A percentile compares a stretch with the other conserved stretches of the same genome.
Evolutionary conservation across 768 basidiomycete species (phyloP).

Genomic region (Boletus pseudo-olivaceus): DNA sequence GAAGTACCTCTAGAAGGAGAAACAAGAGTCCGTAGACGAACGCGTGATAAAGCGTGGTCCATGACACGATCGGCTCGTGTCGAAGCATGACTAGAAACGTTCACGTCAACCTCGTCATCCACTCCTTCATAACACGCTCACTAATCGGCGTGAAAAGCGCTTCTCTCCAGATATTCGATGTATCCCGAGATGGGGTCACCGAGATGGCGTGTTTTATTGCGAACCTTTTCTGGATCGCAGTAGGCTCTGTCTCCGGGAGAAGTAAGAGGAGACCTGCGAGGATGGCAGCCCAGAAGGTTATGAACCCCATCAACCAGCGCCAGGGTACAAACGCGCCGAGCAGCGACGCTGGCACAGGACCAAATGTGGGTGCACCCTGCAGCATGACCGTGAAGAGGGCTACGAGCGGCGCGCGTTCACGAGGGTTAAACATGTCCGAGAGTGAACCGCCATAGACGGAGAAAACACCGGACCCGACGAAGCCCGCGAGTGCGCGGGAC

Average conservation of each 20-base stretch:
- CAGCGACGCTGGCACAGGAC: constrained; percentile 26
- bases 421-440: constrained; percentile 28
- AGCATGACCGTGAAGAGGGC: constrained; percentile 30
- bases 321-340: constrained; percentile 20
- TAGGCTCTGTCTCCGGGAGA: constrained; percentile 27
- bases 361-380: constrained; percentile 29
- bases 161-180: constrained; percentile 18
- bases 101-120: neutral
- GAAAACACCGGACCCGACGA: constrained; percentile 26
- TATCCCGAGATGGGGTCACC: neutral
- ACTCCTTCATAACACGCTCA: constrained; percentile 7
- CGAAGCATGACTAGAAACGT: constrained; percentile 20
- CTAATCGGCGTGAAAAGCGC: constrained; percentile 25
- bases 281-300: constrained; percentile 22
- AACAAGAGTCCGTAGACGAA: constrained; percentile 29
- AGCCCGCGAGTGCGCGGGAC: constrained; percentile 21
- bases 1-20: constrained; percentile 25
- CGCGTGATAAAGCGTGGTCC: constrained; percentile 28
- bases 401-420: constrained; percentile 27
- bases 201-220: constrained; percentile 8
- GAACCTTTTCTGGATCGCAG: constrained; percentile 16
- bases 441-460: constrained; percentile 30
- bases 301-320: constrained; percentile 27
- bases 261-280: constrained; percentile 12
- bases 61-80: constrained; percentile 25